Evolutionary conservation across 805 yeast genomes (phyloP).

Genomic region (Yarrowia osloensis): DNA sequence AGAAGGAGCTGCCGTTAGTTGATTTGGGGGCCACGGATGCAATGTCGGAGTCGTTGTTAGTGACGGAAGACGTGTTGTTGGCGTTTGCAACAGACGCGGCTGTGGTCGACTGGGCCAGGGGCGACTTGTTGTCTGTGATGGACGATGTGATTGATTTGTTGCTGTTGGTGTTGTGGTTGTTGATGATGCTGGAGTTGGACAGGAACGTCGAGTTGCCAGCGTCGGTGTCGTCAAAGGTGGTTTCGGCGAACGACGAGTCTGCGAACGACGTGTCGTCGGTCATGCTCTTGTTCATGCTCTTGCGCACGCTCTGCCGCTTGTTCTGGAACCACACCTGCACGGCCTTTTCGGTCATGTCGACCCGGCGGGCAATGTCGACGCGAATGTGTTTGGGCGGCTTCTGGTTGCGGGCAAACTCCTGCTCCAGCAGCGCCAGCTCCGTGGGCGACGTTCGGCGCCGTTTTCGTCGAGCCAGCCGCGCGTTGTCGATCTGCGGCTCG

Average conservation of each 20-base stretch:
- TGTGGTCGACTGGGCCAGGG: neutral
- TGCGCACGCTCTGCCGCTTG: slow-evolving; percentile 72
- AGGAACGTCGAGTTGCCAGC: neutral
- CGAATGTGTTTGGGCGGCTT: slow-evolving; percentile 82
- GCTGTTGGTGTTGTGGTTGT: neutral
- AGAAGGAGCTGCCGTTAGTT: slow-evolving; percentile 24
- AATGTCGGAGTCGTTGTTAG: slow-evolving; percentile 8
- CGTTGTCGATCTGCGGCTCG: slow-evolving; percentile 78
- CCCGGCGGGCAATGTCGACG: slow-evolving; percentile 72
- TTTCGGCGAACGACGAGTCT: slow-evolving; percentile 2
- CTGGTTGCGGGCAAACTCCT: slow-evolving; percentile 71
- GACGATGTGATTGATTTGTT: neutral
- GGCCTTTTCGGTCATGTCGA: slow-evolving; percentile 95
- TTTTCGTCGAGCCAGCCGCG: slow-evolving; percentile 90
- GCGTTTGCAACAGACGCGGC: neutral
- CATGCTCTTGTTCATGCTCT: slow-evolving; percentile 32
- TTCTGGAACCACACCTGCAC: slow-evolving; percentile 99
- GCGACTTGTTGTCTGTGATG: neutral
- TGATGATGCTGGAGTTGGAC: neutral
- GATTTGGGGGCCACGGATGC: slow-evolving; percentile 23
- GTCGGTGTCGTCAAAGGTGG: slow-evolving; percentile 6
- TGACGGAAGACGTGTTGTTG: neutral
- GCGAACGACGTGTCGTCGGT: slow-evolving; percentile 32
- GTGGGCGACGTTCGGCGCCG: slow-evolving; percentile 92
- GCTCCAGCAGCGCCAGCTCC: slow-evolving; percentile 78